Conservation (phyloP, 768 basidiomycete species). For the Rhodotorula paludigena region DNA sequence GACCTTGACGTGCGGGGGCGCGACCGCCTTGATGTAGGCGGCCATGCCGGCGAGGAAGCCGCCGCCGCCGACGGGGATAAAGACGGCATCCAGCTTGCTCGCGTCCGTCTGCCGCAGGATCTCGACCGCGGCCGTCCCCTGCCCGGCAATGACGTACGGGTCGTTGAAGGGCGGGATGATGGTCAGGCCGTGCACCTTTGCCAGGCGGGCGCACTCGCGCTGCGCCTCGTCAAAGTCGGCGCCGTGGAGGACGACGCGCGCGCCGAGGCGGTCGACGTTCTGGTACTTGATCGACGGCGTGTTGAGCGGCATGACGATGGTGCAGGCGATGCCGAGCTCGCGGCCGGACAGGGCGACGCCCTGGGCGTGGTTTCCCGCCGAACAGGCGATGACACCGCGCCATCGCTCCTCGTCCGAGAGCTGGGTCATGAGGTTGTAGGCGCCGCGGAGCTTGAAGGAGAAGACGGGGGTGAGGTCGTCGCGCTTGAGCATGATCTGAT, state of each 20-base stretch:
- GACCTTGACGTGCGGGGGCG: conserved; percentile 71
- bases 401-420: conserved; percentile 81
- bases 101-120: conserved; percentile 85
- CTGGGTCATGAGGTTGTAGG: conserved; percentile 96
- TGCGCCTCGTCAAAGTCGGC: conserved; percentile 94
- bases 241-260: conserved; percentile 89
- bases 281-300: conserved; percentile 95
- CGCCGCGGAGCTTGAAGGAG: conserved; percentile 97
- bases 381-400: conserved; percentile 97
- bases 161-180: conserved; percentile 98
- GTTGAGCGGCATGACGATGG: conserved; percentile 96
- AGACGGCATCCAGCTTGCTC: conserved; percentile 67
- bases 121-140: conserved; percentile 92
- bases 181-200: conserved; percentile 65
- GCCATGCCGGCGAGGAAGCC: conserved; percentile 85
- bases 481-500: conserved; percentile 91
- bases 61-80: conserved; percentile 88
- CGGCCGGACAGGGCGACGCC: conserved; percentile 94
- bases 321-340: conserved; percentile 81
- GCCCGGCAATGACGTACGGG: conserved; percentile 92
- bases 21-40: conserved; percentile 88
- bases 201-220: conserved; percentile 82
- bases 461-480: conserved; percentile 93
- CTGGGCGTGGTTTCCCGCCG: conserved; percentile 97
- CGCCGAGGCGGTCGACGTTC: conserved; percentile 89